Conservation (phyloP, 108 stramenopile species). For the Pseudonitzschia delicatissima region DNA sequence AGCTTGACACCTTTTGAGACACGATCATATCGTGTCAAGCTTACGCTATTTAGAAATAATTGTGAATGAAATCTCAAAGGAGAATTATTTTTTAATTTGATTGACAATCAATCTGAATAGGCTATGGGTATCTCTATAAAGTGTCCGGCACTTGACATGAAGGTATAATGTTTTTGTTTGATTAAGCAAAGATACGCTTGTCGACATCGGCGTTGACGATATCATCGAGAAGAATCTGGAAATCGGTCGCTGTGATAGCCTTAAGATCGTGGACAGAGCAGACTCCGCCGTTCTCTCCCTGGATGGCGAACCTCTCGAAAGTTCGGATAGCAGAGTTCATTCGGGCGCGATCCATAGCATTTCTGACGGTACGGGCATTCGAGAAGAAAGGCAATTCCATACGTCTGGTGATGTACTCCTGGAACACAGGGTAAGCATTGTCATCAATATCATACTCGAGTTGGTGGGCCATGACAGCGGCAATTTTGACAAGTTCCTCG, state of each 20-base stretch:
- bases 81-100: not conserved
- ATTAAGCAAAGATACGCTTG: conserved; percentile 92
- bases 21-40: too few species aligned
- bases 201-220: conserved; percentile 75
- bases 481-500: conserved; percentile 94
- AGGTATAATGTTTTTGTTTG: not conserved
- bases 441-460: conserved; percentile 88
- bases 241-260: conserved; percentile 82
- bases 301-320: conserved; percentile 89
- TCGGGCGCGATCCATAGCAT: conserved; percentile 97
- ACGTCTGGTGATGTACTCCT: conserved; percentile 88
- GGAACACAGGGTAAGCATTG: conserved; percentile 73
- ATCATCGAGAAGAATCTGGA: conserved; percentile 95
- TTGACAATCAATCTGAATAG: not conserved
- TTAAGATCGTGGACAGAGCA: conserved; percentile 82
- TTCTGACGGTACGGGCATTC: conserved; percentile 97
- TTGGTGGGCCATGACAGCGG: conserved; percentile 86
- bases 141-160: too few species aligned
- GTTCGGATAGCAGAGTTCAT: conserved; percentile 96
- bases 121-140: not conserved
- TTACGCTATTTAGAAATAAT: too few species aligned
- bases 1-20: too few species aligned
- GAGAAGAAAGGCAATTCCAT: conserved; percentile 98
- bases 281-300: conserved; percentile 79
- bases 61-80: not conserved